Base-by-base conservation (phyloP, 1,284 basidiomycete species). In the Sanghuangporus sanghuang region DNA sequence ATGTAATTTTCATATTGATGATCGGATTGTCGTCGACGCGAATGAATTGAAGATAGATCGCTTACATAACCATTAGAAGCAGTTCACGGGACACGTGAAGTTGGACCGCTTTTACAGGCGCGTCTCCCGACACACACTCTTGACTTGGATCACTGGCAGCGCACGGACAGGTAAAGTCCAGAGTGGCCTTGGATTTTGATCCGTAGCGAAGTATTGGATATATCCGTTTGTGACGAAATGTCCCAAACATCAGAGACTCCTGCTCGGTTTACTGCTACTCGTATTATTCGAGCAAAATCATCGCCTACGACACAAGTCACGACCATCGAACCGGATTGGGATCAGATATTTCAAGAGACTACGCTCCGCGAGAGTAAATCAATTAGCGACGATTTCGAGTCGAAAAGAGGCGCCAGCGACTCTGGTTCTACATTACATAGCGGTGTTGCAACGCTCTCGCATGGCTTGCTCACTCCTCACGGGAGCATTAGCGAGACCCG, bases 401-500 rank as follows among this genome's bases (percentile, higher is more conserved):
- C 35, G 5, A 52, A 52, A 21, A 12, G 21, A 5, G 16, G 58
- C 48, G 2, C 48, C 16, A 32, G 53, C 16, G 27, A 42, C 23
- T 40, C 27, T 8, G 27, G 54, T 27, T 48, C 53, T 18, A 21
- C 39, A 1, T 49, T 16, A 12, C 21, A 36, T 14, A 38, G 53
- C 6, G n/a, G 54, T 11, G 21, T 16, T 39, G 42, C 21, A n/a
- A 40, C n/a, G 2, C 53, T 44, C 42, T 40, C 46, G 11, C 61
- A 62, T 40, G 61, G 61, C 8, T 27, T 62, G n/a, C 56, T 62
- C 21, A 62, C 61, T 11, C 61, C 61, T 6, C 61, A 62, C 40
- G 46, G 46, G 32, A 62, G 61, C 50, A 38, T 57, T 39, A 46
- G 36, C 16, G 46, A 52, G 14, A 50, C 27, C 21, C n/a, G 39